Base-by-base conservation (phyloP, 192 early-diverging fungal genomes). In the Lunasporangiospora selenospora region DNA sequence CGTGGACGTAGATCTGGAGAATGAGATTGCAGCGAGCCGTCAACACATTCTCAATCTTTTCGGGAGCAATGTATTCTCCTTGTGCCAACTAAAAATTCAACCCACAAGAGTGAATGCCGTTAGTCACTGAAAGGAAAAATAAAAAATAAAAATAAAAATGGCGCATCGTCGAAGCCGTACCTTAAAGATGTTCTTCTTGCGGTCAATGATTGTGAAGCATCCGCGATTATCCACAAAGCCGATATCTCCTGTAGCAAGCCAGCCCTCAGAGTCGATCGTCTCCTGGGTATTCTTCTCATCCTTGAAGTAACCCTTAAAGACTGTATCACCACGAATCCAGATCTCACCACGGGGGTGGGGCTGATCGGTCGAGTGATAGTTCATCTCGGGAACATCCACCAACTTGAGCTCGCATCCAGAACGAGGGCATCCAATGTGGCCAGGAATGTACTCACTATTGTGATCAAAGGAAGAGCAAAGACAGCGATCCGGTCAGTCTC, bases 51-150 rank as follows among this genome's bases (percentile, higher is more conserved):
- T 98, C 95, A 24, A 96, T 83, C 65, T 95, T 94, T 64, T 98
- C 96, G 30, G 95, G 94, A 0, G 94, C 92, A 73, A 98, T 86
- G 77, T 95, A 97, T 80, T 93, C 92, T 53, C 93, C 94, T 64
- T 93, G 89, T 12, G 65, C 60, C 53, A 75, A 59, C 58, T 65
- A 49, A 34, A 21, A n/a, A 52, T n/a, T 11, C 1, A 36, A 11
- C 44, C 3, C 12, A 21, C 9, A 5, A 40, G 23, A 41, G 21
- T 37, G 27, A 23, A 31, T 36, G 6, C 31, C 26, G 31, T n/a
- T 19, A 41, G 12, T 52, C 15, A 27, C 6, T 16, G 11, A 2
- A 23, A 26, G 2, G 16, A 3, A 32, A 15, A 0, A 30, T 13
- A 32, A 53, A 29, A 34, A 37, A 13, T 3, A 27, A 6, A 41